Evolutionary conservation across 2,329 filamentous ascomycete species (phyloP).

Genomic region (Cordyceps farinosa): DNA sequence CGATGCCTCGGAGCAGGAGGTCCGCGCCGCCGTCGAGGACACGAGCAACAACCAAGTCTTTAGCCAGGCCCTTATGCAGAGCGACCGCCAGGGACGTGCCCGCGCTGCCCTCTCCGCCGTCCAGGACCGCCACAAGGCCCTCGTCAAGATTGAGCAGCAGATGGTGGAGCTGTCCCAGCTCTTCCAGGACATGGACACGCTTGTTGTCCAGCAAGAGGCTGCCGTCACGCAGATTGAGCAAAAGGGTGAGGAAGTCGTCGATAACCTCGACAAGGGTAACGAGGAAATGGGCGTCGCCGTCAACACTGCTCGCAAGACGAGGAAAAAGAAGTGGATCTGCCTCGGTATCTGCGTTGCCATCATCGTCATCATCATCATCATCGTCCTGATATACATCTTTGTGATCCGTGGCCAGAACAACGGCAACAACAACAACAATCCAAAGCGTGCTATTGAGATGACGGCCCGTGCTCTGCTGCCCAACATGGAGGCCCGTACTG

Average conservation of each 20-base stretch:
- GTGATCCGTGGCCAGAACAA: constrained; percentile 32
- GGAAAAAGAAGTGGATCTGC: constrained; percentile 97
- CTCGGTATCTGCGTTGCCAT: constrained; percentile 65
- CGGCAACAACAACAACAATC: constrained; percentile 27
- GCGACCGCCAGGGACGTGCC: constrained; percentile 76
- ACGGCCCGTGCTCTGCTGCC: constrained; percentile 17
- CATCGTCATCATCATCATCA: constrained; percentile 48
- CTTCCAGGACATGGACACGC: constrained; percentile 83
- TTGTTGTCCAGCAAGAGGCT: constrained; percentile 83
- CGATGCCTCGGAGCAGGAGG: constrained; percentile 73
- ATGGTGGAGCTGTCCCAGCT: constrained; percentile 84
- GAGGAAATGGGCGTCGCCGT: constrained; percentile 79
- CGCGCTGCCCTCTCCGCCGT: constrained; percentile 76
- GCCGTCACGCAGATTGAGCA: constrained; percentile 77
- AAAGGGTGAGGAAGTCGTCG: constrained; percentile 79
- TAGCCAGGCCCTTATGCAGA: constrained; percentile 78
- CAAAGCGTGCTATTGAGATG: constrained; percentile 25
- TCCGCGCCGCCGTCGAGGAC: constrained; percentile 73
- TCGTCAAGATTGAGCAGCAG: constrained; percentile 88
- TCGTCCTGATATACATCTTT: constrained; percentile 48
- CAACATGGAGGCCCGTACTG: constrained; percentile 1
- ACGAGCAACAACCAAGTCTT: constrained; percentile 75
- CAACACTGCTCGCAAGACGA: constrained; percentile 71
- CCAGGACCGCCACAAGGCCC: constrained; percentile 75
- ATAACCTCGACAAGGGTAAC: constrained; percentile 82